These are phyloP conservation scores for Podaxis sp. DNA, from an alignment of 768 basidiomycete species.

Conservation along the genomic window DNA sequence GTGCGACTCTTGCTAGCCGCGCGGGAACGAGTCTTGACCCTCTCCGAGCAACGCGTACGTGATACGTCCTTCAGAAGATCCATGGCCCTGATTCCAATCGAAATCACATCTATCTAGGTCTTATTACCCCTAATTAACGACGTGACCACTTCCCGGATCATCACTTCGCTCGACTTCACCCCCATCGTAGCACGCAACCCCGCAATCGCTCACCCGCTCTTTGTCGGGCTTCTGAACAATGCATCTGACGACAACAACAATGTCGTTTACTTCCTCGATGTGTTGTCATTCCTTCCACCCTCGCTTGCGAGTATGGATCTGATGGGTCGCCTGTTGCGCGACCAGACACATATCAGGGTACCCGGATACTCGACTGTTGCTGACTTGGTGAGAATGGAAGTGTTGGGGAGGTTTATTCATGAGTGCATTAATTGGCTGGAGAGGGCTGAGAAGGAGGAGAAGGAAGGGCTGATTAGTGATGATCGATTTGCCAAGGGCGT, in stretches of 20 bases:
- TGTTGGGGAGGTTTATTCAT: slow-evolving; percentile 68
- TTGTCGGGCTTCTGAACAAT: slow-evolving; percentile 51
- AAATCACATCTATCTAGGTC: slow-evolving; percentile 29
- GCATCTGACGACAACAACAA: slow-evolving; percentile 31
- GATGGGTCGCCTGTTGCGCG: slow-evolving; percentile 62
- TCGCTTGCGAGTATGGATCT: slow-evolving; percentile 72
- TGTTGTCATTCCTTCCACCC: slow-evolving; percentile 63
- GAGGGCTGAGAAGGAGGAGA: slow-evolving; percentile 62
- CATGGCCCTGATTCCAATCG: neutral
- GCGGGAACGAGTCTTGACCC: slow-evolving; percentile 65
- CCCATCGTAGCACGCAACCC: slow-evolving; percentile 67
- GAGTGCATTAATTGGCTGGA: slow-evolving; percentile 69
- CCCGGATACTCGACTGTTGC: slow-evolving; percentile 51
- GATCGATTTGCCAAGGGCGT: slow-evolving; percentile 71
- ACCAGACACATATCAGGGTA: slow-evolving; percentile 46
- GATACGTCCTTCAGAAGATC: slow-evolving; percentile 7
- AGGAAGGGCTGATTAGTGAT: slow-evolving; percentile 63
- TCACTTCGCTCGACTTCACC: slow-evolving; percentile 65
- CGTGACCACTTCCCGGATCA: slow-evolving; percentile 42
- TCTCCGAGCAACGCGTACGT: slow-evolving; percentile 71
- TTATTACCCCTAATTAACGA: slow-evolving; percentile 48
- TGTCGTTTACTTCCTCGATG: slow-evolving; percentile 54
- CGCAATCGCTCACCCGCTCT: slow-evolving; percentile 62
- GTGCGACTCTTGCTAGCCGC: slow-evolving; percentile 68
- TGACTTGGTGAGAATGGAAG: slow-evolving; percentile 59